phyloP scores from a whole-genome alignment of 2,329 filamentous ascomycete genomes.

The Scytalidium sp. region DNA sequence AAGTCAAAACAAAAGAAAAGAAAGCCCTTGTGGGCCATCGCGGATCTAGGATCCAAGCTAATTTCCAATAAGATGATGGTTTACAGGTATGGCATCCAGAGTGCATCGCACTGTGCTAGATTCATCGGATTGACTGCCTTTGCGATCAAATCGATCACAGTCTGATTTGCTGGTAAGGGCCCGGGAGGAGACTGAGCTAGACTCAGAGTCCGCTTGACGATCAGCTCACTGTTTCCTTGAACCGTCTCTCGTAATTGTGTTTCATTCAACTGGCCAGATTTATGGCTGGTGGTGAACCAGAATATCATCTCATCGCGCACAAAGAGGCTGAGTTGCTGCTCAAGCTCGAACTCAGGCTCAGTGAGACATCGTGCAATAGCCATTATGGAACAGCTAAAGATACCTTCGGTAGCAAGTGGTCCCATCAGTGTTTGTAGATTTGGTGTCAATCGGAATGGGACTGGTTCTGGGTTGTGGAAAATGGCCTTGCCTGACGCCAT shows the following conservation, averaged over 20 bases:
- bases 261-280: slow-evolving; percentile 55
- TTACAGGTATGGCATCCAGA: slow-evolving; percentile 96
- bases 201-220: slow-evolving; percentile 86
- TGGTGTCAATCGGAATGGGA: slow-evolving; percentile 95
- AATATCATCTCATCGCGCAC: slow-evolving; percentile 97
- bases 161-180: slow-evolving; percentile 92
- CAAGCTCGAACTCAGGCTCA: slow-evolving; percentile 85
- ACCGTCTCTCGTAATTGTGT: slow-evolving; percentile 70
- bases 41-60: background rate
- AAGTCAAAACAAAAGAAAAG: background rate
- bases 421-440: slow-evolving; percentile 97
- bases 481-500: slow-evolving; percentile 82
- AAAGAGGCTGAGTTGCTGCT: slow-evolving; percentile 90
- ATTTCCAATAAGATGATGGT: background rate
- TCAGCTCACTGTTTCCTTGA: slow-evolving; percentile 81
- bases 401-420: slow-evolving; percentile 90
- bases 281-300: slow-evolving; percentile 84
- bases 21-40: background rate
- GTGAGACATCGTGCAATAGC: slow-evolving; percentile 92
- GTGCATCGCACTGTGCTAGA: slow-evolving; percentile 79
- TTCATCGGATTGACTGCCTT: slow-evolving; percentile 90
- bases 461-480: slow-evolving; percentile 92
- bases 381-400: slow-evolving; percentile 95
- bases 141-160: slow-evolving; percentile 91
- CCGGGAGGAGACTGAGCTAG: slow-evolving; percentile 70